Evolutionary conservation across 768 basidiomycete species (phyloP).

Genomic region (Tulasnella calospora): DNA sequence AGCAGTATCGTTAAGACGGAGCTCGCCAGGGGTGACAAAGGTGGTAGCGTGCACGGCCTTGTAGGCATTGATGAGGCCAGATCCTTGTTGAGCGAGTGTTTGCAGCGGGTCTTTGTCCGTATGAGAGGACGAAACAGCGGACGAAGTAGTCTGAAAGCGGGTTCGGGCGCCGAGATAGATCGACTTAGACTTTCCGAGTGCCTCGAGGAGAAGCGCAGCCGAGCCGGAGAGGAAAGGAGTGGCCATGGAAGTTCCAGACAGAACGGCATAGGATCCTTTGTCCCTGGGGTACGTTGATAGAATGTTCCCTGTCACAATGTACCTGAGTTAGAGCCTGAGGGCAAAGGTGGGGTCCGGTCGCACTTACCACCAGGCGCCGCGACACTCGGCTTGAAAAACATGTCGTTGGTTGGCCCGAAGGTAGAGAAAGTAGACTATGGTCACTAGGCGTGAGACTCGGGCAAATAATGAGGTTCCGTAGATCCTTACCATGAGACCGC

Average conservation of each 20-base stretch:
- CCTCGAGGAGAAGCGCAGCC: slow-evolving; percentile 29
- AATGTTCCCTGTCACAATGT: slow-evolving; percentile 24
- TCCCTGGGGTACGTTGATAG: slow-evolving; percentile 30
- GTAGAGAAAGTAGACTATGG: slow-evolving; percentile 31
- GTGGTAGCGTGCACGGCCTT: slow-evolving; percentile 37
- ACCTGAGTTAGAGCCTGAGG: neutral
- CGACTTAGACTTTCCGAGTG: slow-evolving; percentile 23
- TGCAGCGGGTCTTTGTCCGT: slow-evolving; percentile 27
- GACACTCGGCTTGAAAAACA: slow-evolving; percentile 33
- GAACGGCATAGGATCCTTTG: slow-evolving; percentile 21
- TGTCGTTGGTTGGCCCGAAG: slow-evolving; percentile 39
- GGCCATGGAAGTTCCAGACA: slow-evolving; percentile 28
- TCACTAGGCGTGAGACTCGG: neutral
- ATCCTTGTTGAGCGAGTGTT: slow-evolving; percentile 30
- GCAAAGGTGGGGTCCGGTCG: neutral
- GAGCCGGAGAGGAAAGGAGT: slow-evolving; percentile 30
- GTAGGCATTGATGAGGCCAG: slow-evolving; percentile 36
- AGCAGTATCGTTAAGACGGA: slow-evolving; percentile 42
- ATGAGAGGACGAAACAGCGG: slow-evolving; percentile 21
- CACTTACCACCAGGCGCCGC: slow-evolving; percentile 33
- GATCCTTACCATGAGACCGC: slow-evolving; percentile 31
- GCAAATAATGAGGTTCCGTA: neutral
- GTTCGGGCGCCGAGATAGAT: neutral
- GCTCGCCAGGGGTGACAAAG: slow-evolving; percentile 36
- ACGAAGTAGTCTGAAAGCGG: slow-evolving; percentile 30